These are phyloP conservation scores for Amauroascus niger DNA, from an alignment of 2,329 filamentous ascomycete species.

Conservation along the genomic window DNA sequence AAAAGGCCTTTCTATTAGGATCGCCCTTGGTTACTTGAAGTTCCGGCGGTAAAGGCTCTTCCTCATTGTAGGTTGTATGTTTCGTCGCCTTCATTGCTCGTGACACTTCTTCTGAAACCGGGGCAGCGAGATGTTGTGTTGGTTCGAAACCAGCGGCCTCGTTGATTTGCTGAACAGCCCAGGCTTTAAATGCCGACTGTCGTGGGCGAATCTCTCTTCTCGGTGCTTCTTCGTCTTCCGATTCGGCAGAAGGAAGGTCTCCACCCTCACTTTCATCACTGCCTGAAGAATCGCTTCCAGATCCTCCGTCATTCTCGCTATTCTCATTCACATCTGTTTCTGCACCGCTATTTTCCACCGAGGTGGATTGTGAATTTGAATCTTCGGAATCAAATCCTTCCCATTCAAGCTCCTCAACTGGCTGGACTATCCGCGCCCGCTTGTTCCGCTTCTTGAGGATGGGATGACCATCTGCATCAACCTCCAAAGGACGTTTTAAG, in stretches of 20 bases:
- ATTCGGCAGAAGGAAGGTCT: conserved; percentile 22
- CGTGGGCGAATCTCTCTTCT: conserved; percentile 27
- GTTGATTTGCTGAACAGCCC: conserved; percentile 81
- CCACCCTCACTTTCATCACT: conserved; percentile 29
- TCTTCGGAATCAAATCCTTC: conserved; percentile 37
- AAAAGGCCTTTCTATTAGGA: conserved; percentile 60
- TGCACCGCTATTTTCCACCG: conserved; percentile 22
- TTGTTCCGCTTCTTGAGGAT: conserved; percentile 72
- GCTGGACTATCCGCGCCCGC: conserved; percentile 22
- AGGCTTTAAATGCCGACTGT: conserved; percentile 75
- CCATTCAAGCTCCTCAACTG: conserved; percentile 36
- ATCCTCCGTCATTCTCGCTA: conserved; percentile 19
- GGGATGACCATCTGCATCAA: conserved; percentile 69
- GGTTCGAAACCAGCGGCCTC: conserved; percentile 63
- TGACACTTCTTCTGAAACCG: conserved; percentile 28
- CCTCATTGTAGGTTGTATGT: conserved; percentile 31
- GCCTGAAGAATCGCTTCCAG: conserved; percentile 19
- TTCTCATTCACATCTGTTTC: conserved; percentile 23
- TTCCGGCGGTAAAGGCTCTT: conserved; percentile 34
- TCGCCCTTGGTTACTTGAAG: conserved; percentile 33
- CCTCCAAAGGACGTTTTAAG: conserved; percentile 73
- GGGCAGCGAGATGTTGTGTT: conserved; percentile 27
- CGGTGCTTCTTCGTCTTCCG: conserved; percentile 20
- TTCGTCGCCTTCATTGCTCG: conserved; percentile 25
- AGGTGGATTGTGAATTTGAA: conserved; percentile 26